Percentiles rank a stretch among this genome's conserved stretches.
phyloP scores from a whole-genome alignment of 2,329 filamentous ascomycete genomes.

The Fusarium newnesense region DNA sequence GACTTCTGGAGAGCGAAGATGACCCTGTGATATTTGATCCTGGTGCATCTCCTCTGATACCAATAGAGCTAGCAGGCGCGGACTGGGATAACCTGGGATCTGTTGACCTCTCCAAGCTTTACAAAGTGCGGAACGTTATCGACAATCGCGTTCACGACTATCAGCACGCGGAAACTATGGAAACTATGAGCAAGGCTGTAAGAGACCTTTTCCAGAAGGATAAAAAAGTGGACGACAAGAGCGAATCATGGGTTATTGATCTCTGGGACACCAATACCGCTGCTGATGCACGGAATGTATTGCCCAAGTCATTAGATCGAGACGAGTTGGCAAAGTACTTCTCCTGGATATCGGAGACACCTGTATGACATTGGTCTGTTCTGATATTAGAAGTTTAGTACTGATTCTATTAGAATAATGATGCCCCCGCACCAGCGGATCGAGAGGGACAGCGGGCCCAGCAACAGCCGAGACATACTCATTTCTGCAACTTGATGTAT shows the following conservation, averaged over 20 bases:
- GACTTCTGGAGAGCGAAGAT: fast-evolving
- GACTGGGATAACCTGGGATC: too few species aligned
- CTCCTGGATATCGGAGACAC: neutral
- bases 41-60: neutral
- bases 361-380: neutral
- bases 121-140: too few species aligned
- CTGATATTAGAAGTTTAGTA: too few species aligned
- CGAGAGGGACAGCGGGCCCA: neutral
- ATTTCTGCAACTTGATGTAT: neutral
- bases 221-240: neutral
- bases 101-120: too few species aligned
- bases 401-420: neutral
- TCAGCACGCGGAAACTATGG: too few species aligned
- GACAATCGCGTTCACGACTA: too few species aligned
- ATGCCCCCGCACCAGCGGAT: too few species aligned
- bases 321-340: neutral
- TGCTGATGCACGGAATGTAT: neutral
- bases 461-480: neutral
- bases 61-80: too few species aligned
- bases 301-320: neutral
- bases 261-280: neutral
- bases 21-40: neutral
- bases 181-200: neutral
- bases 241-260: neutral
- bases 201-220: neutral